These are phyloP conservation scores for Ochetophila trinervis DNA, from an alignment of 306 rosid species.

Conservation along the genomic window DNA sequence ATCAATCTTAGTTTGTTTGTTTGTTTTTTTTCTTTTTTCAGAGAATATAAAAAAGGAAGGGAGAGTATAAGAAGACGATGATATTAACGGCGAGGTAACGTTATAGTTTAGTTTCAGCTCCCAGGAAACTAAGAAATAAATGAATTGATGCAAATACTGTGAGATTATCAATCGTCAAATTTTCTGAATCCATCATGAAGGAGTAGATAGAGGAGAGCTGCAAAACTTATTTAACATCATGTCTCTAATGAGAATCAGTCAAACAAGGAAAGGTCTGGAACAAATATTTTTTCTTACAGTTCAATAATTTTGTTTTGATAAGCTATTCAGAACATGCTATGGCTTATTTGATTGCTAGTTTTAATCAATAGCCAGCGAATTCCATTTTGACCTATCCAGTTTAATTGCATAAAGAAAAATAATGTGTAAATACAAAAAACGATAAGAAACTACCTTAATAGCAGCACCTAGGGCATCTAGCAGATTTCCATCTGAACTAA, in stretches of 20 bases:
- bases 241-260: neutral
- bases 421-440: neutral
- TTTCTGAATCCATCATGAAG: neutral
- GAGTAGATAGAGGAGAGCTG: neutral
- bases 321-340: neutral
- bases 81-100: no score
- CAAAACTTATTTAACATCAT: neutral
- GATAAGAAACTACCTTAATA: conserved; percentile 59
- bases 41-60: no score
- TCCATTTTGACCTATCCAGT: neutral
- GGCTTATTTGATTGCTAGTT: neutral
- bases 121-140: neutral
- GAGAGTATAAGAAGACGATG: no score
- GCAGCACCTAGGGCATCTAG: conserved; percentile 88
- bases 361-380: neutral
- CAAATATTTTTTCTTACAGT: no score
- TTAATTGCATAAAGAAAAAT: neutral
- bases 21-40: neutral
- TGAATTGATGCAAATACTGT: neutral
- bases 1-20: conserved; percentile 5
- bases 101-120: no score
- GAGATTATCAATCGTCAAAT: neutral
- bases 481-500: conserved; percentile 83
- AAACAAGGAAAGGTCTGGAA: conserved; percentile 2
- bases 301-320: neutral